Evolutionary conservation across 257 asterid genomes (phyloP), one percentile per base, ranked within the genome.

Genomic region (Nicotiana otophora): DNA sequence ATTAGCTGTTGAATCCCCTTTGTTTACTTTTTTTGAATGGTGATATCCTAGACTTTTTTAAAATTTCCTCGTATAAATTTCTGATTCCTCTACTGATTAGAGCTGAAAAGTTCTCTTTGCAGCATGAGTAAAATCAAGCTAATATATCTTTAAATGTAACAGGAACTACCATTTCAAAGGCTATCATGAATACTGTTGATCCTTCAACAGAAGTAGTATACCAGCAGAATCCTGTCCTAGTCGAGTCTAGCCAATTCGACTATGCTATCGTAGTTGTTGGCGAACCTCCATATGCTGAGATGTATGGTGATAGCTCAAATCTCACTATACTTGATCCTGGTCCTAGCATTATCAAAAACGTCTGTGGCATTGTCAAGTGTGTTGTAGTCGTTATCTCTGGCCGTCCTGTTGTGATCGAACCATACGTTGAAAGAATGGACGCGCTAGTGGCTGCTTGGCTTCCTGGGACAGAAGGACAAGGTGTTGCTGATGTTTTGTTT

Each of bases 391-490:
- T 90, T 17, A 65, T 90, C 20, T 81, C 90, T 2, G 92, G 91
- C 7, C 87, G 92, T 4, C 92, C 92, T 0, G 88, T 87, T 10
- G 87, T 87, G 14, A 84, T 89, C 48, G 86, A 84, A 75, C 88
- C 89, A 7, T 86, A 87, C 42, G 76, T 89, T n/a, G 74, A 70
- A 0, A 78, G 61, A 81, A 86, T 89, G 28, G 90, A 86, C 9
- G 90, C 88, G 0, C 88, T 89, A 0, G 88, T 87, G 17, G 90
- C 92, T 39, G 92, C 92, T 26, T 89, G 92, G 90, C 88, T 89
- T 80, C 92, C 92, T 3, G 92, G 92, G 0, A 87, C 88, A 0
- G 92, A 89, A 84, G 92, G 92, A 5, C 92, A 87, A 74, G 92
- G 92, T 5, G 81, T 89, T 60, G 84, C 90, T 53, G 92, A 89